A percentile compares a stretch with the other conserved stretches of the same genome.
These are phyloP conservation scores for Trametes cinnabarina DNA, from an alignment of 768 basidiomycete genomes.

Conservation along the genomic window DNA sequence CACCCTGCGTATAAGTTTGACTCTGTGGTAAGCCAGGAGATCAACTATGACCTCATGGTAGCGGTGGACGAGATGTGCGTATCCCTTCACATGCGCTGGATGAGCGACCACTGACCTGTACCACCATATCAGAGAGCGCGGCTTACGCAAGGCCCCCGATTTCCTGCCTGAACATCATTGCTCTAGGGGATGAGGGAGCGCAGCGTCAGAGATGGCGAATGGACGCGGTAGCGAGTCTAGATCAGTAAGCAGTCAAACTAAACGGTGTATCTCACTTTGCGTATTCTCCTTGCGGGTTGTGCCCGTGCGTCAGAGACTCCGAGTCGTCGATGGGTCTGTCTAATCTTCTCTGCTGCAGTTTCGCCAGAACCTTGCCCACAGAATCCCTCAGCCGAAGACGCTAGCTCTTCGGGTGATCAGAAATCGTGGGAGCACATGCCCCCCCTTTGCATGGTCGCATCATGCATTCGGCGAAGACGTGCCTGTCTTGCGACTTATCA, in stretches of 20 bases:
- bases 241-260: background rate
- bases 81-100: background rate
- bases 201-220: background rate
- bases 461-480: too few relatives aligned
- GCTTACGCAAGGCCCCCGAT: slow-evolving; percentile 56
- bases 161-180: slow-evolving; percentile 47
- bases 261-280: slow-evolving; percentile 12
- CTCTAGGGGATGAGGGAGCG: background rate
- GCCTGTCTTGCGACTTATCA: too few relatives aligned
- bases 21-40: slow-evolving; percentile 86
- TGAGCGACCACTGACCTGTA: background rate
- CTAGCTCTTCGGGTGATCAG: too few relatives aligned
- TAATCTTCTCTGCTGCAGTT: too few relatives aligned
- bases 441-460: too few relatives aligned
- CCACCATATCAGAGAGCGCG: slow-evolving; percentile 54
- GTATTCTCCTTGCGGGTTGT: background rate
- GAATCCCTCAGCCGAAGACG: too few relatives aligned
- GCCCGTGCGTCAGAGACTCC: too few relatives aligned
- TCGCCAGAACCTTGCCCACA: too few relatives aligned
- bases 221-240: background rate
- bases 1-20: slow-evolving; percentile 93
- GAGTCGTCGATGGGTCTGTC: too few relatives aligned
- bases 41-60: slow-evolving; percentile 90
- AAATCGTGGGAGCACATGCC: too few relatives aligned
- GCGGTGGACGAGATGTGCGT: slow-evolving; percentile 91